These are phyloP conservation scores for Cucurbita maxima DNA, from an alignment of 306 rosid genomes.

Conservation along the genomic window DNA sequence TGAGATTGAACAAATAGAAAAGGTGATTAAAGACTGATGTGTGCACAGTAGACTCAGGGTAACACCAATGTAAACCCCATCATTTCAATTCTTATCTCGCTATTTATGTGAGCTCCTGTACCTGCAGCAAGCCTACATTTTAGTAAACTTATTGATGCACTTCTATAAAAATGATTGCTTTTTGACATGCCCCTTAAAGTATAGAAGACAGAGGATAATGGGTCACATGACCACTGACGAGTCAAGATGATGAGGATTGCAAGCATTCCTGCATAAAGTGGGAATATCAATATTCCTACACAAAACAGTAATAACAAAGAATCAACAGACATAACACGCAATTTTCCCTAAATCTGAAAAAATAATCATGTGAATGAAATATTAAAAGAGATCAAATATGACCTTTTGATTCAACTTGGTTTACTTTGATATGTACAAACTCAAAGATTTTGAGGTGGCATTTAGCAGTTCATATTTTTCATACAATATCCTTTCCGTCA, in stretches of 20 bases:
- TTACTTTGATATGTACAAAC: not conserved
- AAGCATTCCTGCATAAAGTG: not conserved
- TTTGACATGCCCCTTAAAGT: not conserved
- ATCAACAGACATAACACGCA: not conserved
- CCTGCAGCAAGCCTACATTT: not conserved
- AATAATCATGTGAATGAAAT: not conserved
- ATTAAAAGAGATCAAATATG: not conserved
- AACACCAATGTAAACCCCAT: not conserved
- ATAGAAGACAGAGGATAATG: not conserved
- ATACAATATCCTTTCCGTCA: too few relatives aligned
- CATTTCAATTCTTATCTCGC: not conserved
- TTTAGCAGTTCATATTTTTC: too few relatives aligned
- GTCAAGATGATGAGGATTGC: slow-evolving; percentile 1
- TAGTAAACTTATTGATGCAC: not conserved
- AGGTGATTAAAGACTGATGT: not conserved
- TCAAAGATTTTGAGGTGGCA: not conserved
- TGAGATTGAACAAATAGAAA: not conserved
- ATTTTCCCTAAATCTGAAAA: not conserved
- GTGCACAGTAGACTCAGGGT: not conserved
- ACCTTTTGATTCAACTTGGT: not conserved
- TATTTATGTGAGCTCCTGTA: not conserved
- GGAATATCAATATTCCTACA: not conserved
- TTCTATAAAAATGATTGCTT: not conserved
- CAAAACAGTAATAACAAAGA: too few relatives aligned
- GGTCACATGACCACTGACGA: not conserved